These are phyloP conservation scores for Lentinula guzmanii DNA, from an alignment of 768 basidiomycete species.

Conservation along the genomic window DNA sequence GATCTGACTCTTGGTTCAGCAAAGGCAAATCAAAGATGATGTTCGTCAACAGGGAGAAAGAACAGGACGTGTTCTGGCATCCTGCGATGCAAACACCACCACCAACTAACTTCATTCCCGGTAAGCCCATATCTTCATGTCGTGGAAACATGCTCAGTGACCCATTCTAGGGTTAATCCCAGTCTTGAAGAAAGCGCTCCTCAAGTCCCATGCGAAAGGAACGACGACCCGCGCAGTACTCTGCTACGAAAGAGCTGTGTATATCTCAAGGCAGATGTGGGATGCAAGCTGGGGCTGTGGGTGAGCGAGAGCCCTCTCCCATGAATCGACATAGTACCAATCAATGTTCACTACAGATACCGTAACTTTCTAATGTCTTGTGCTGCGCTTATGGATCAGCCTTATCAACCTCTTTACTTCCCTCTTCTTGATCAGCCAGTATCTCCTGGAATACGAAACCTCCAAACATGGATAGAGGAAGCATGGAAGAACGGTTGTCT, in stretches of 20 bases:
- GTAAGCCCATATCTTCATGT: slow-evolving; percentile 23
- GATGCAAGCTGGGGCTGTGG: slow-evolving; percentile 73
- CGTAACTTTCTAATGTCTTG: slow-evolving; percentile 82
- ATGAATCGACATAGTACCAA: slow-evolving; percentile 8
- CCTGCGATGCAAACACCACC: slow-evolving; percentile 26
- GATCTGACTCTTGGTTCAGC: not conserved
- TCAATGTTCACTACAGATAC: slow-evolving; percentile 43
- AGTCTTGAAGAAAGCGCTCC: slow-evolving; percentile 50
- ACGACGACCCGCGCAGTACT: slow-evolving; percentile 51
- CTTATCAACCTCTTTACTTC: slow-evolving; percentile 54
- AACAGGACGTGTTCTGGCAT: slow-evolving; percentile 63
- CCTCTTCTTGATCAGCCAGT: slow-evolving; percentile 49
- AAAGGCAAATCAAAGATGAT: slow-evolving; percentile 10
- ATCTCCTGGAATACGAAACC: slow-evolving; percentile 63
- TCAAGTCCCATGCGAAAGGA: slow-evolving; percentile 44
- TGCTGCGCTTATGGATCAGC: slow-evolving; percentile 64
- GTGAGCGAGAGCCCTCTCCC: slow-evolving; percentile 26
- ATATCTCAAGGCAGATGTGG: slow-evolving; percentile 52
- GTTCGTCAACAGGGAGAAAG: slow-evolving; percentile 10
- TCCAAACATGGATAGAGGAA: slow-evolving; percentile 75
- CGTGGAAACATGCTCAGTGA: not conserved
- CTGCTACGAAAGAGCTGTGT: slow-evolving; percentile 57
- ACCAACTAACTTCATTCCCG: slow-evolving; percentile 59
- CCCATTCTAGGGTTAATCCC: slow-evolving; percentile 53
- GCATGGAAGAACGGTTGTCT: slow-evolving; percentile 70